These are phyloP conservation scores for Tubosaeta sp. DNA, from an alignment of 768 basidiomycete genomes.

Conservation along the genomic window DNA sequence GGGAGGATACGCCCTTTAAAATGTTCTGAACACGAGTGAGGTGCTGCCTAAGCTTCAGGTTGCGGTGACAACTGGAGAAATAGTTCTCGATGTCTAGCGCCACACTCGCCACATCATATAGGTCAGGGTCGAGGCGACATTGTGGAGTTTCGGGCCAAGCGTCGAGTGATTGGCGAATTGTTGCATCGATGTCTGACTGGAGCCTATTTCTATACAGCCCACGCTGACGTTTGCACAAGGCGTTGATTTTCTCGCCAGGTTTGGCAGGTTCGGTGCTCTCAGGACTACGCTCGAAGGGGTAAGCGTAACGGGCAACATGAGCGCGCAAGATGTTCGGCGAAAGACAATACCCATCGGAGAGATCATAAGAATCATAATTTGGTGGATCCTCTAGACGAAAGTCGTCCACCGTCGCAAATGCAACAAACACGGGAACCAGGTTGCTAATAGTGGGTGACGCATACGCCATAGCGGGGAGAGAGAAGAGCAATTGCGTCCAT, in stretches of 20 bases:
- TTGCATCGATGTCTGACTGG: neutral
- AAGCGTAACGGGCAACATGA: neutral
- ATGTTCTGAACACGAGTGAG: constrained; percentile 10
- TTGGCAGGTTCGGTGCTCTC: constrained; percentile 5
- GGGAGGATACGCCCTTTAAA: neutral
- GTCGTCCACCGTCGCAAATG: constrained; percentile 20
- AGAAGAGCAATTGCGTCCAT: constrained; percentile 21
- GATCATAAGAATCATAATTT: constrained; percentile 1
- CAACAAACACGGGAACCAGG: constrained; percentile 28
- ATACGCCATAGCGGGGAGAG: constrained; percentile 29
- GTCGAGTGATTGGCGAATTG: neutral
- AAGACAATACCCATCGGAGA: constrained; percentile 8
- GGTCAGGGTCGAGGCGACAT: neutral
- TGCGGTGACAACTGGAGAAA: constrained; percentile 16
- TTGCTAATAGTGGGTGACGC: constrained; percentile 7
- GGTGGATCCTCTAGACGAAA: constrained; percentile 5
- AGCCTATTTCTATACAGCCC: neutral
- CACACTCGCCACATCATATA: constrained; percentile 3
- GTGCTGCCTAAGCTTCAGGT: constrained; percentile 8
- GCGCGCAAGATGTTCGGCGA: neutral
- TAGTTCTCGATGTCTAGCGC: neutral
- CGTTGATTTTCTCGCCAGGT: neutral
- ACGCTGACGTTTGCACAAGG: neutral
- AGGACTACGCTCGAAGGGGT: constrained; percentile 2
- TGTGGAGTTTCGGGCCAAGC: constrained; percentile 14